Base-by-base conservation (phyloP, 371 early-diverging fungal genomes). In the Rozella allomycis region DNA sequence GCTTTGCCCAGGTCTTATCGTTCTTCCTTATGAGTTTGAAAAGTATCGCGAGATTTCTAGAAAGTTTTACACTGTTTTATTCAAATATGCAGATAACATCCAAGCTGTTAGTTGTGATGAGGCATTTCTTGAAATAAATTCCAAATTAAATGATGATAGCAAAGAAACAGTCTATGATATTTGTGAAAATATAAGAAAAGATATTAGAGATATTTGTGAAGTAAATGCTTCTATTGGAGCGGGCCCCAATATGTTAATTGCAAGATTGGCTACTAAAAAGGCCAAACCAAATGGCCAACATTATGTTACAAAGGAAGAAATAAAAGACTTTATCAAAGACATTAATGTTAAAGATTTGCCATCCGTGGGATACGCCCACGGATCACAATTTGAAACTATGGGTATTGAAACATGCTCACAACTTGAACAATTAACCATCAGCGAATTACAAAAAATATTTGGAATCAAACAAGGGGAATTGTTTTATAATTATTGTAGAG, bases 271-370 rank as follows among this genome's bases (percentile, higher is more conserved):
- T 0, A 82, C 82, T 1, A 60, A 56, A 29, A 52, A 52, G 30
- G 87, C 87, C 6, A 86, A 86, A 40, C 85, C 87, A 0, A 48
- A 78, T 36, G 77, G 76, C 3, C 61, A 61, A 10, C 64, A 30
- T 38, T 39, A 42, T 23, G 45, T 72, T 28, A 39, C 37, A 34
- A 26, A 36, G 33, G 45, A 43, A 22, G 43, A 45, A 10, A 55
- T 40, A 22, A 35, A 22, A 16, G 36, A 33, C 25, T 43, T 35
- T 34, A 41, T 37, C 38, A 39, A 0, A 11, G 17, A 4, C 31
- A 43, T 10, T 12, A 31, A 4, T 11, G 46, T 60, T 5, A 34
- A 39, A 33, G 49, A 43, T 34, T 47, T 63, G 35, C 67, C 58
- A 23, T 55, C 60, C 5, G 52, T 54, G 4, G 70, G 62, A 2